These are phyloP conservation scores for Populus hybrid DNA, from an alignment of 441 rosid genomes.

Conservation along the genomic window DNA sequence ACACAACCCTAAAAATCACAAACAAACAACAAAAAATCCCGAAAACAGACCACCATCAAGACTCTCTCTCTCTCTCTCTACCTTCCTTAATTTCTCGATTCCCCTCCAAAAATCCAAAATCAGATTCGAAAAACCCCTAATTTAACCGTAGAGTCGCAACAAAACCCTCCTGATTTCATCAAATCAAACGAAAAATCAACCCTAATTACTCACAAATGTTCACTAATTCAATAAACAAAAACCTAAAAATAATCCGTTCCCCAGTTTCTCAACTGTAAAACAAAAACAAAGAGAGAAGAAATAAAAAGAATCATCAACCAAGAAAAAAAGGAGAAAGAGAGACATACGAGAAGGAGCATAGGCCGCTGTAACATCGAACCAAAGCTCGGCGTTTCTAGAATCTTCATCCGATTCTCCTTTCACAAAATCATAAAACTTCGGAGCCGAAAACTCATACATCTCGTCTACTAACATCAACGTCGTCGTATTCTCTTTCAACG, in stretches of 20 bases:
- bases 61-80: not conserved
- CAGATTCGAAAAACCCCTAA: not conserved
- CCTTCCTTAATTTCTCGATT: not conserved
- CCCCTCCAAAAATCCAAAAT: not conserved
- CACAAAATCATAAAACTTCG: conserved; percentile 72
- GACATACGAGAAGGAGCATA: conserved; percentile 92
- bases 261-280: not conserved
- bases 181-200: not conserved
- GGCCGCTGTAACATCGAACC: conserved; percentile 74
- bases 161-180: not conserved
- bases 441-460: conserved; percentile 85
- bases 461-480: conserved; percentile 47
- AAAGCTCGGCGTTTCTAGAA: conserved; percentile 61
- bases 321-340: conserved; percentile 1
- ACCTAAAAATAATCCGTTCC: not conserved
- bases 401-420: conserved; percentile 73
- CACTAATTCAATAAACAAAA: not conserved
- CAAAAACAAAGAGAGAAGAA: not conserved
- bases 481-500: no score
- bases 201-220: not conserved
- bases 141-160: not conserved
- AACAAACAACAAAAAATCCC: not conserved
- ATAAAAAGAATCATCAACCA: not conserved
- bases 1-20: not conserved
- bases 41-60: not conserved